Conservation (phyloP, 108 stramenopile species). For the Cyclostephanos tholiformis region DNA sequence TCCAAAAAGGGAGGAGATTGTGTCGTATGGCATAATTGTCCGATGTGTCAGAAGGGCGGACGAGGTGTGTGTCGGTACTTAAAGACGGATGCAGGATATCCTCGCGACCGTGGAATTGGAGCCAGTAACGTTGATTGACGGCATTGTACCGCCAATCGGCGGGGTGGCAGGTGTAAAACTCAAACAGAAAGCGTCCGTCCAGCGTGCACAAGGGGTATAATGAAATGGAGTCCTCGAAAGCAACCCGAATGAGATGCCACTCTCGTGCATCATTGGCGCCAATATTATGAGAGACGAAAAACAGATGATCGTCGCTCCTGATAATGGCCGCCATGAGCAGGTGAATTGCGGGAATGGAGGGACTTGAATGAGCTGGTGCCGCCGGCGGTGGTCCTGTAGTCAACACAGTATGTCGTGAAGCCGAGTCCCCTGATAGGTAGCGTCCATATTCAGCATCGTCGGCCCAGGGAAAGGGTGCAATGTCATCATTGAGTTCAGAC, state of each 20-base stretch:
- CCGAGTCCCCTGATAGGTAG: no score
- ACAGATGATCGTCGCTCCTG: no score
- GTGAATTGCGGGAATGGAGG: not conserved
- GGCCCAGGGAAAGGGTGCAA: constrained; percentile 13
- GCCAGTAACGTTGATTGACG: constrained; percentile 5
- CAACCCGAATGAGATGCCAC: not conserved
- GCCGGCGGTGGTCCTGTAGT: no score
- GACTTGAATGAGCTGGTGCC: not conserved
- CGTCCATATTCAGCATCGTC: not conserved
- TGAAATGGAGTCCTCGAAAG: not conserved
- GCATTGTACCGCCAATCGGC: not conserved
- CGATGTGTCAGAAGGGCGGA: not conserved
- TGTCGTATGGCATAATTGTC: not conserved
- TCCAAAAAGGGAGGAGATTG: not conserved
- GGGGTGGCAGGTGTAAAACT: no score
- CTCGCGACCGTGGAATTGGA: no score
- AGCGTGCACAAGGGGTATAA: no score
- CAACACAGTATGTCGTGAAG: no score
- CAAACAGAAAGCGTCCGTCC: no score
- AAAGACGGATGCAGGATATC: not conserved
- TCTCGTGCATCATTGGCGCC: no score
- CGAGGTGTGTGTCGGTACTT: not conserved
- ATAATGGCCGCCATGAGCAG: not conserved
- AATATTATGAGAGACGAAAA: no score
- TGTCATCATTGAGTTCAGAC: no score